Evolutionary conservation across 768 basidiomycete species (phyloP), one percentile per base, ranked within the genome.

Genomic region (Lyophyllum semitale): DNA sequence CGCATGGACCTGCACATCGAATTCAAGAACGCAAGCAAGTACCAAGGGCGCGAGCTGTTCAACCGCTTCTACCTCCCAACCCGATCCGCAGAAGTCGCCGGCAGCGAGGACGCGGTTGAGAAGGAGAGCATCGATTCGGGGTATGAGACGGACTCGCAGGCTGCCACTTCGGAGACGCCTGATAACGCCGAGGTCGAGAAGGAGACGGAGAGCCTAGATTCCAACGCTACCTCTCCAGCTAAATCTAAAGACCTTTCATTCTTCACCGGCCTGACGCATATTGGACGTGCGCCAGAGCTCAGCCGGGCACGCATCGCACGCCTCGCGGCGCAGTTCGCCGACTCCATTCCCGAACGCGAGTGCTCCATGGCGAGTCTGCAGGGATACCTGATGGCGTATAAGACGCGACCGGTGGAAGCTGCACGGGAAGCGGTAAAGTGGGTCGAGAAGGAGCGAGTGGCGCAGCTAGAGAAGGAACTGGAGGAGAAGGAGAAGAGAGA

Each of bases 1-100:
- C 79, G 88, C 6, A 82, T 89, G 79, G 87, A 89, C 62, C 57
- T 86, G 9, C 84, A 87, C 58, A 68, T 89, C 53, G 82, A 87
- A 65, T 88, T 88, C 66, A 77, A 77, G 56, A 74, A 81, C 17
- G 84, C 88, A 25, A 84, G 81, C 61, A 76, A 68, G 49, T 78
- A 77, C 64, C 86, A 89, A 63, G 82, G 81, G 0, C 68, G 69
- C 33, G 79, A 82, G 58, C 71, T 89, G 18, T 89, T 85, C 68
- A 75, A 68, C 48, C 74, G 78, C 26, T 89, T 88, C 68, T 89
- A 83, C 62, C 68, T 80, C 6, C 79, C 79, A 3, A 57, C 62
- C 13, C 62, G 59, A 11, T 52, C 58, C 5, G 54, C 54, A 4
- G 59, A 54, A 22, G 2, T 15, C 9, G 18, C 7, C 2, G 61